Conservation (phyloP, 331 rosid species). For the Cydonia oblonga region DNA sequence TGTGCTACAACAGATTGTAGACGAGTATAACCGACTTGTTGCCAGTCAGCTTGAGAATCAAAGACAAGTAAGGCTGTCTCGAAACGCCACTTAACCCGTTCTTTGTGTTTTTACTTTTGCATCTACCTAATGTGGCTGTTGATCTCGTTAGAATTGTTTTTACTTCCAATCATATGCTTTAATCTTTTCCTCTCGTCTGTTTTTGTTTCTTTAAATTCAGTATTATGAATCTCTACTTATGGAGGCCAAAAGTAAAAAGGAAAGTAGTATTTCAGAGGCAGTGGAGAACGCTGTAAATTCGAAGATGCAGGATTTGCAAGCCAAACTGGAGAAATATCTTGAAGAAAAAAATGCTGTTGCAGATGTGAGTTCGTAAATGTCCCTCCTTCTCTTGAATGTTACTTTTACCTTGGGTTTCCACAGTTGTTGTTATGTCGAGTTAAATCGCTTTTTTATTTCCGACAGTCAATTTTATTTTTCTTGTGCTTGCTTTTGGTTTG, state of each 20-base stretch:
- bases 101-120: not conserved
- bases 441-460: not conserved
- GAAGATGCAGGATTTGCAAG: conserved; percentile 61
- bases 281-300: conserved; percentile 61
- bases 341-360: conserved; percentile 51
- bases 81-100: not conserved
- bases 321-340: conserved; percentile 46
- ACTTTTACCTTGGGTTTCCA: not conserved
- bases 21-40: conserved; percentile 85
- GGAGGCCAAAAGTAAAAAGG: conserved; percentile 63
- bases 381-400: not conserved
- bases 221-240: conserved; percentile 57
- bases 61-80: conserved; percentile 57
- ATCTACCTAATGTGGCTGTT: not conserved
- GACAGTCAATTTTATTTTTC: not conserved
- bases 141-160: not conserved
- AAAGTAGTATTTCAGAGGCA: conserved; percentile 51
- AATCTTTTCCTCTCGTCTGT: not conserved
- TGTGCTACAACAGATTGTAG: conserved; percentile 57
- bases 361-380: conserved; percentile 27
- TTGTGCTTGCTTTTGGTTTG: conserved; percentile 1
- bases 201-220: conserved; percentile 27
- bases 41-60: conserved; percentile 82
- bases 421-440: not conserved
- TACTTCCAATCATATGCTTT: not conserved